phyloP scores from a whole-genome alignment of 768 basidiomycete genomes.

The Inosperma sp. region DNA sequence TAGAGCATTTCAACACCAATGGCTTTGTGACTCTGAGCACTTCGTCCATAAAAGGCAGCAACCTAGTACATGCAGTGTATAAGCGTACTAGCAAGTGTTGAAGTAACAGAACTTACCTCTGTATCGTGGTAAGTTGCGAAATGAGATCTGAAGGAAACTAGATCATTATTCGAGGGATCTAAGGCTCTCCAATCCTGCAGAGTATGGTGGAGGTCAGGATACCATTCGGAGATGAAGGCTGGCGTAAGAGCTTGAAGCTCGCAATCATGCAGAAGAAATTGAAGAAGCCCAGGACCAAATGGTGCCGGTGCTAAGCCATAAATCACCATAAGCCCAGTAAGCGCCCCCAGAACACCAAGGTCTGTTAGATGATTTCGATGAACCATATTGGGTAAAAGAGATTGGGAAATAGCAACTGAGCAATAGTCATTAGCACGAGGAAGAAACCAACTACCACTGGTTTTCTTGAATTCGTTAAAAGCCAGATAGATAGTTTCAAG shows the following conservation, averaged over 20 bases:
- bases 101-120: not conserved
- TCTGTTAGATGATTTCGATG: not conserved
- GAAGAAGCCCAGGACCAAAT: not conserved
- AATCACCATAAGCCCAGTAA: not conserved
- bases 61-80: too few species aligned
- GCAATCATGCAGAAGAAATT: not conserved
- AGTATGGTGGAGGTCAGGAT: not conserved
- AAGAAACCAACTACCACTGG: not conserved
- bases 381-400: not conserved
- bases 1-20: too few species aligned
- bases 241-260: not conserved
- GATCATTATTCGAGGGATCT: not conserved
- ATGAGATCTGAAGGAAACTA: not conserved
- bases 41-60: too few species aligned
- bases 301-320: not conserved
- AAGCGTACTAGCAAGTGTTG: too few species aligned
- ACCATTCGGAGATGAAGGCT: not conserved
- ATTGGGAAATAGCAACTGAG: not conserved
- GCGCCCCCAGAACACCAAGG: not conserved
- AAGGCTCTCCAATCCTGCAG: not conserved
- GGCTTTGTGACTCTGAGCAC: too few species aligned
- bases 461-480: not conserved
- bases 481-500: not conserved
- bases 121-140: not conserved
- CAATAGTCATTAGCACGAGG: not conserved